Evolutionary conservation across 257 asterid genomes (phyloP), one percentile per base, ranked within the genome.

Genomic region (Fraxinus anomala): DNA sequence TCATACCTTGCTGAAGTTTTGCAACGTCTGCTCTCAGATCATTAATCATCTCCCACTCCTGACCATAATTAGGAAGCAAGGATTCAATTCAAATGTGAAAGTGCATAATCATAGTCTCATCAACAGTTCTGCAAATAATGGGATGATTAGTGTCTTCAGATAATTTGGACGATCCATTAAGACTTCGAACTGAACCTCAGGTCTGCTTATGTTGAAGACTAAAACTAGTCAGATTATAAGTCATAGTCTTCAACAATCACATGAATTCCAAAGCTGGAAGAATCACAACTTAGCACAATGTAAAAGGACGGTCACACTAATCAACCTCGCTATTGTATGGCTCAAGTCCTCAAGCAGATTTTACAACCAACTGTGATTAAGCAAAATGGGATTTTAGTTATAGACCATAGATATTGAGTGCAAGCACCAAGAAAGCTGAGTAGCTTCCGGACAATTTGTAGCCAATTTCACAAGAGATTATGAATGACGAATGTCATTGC

Each of bases 1-100:
- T 90, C 99, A 92, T 92, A 68, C 99, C 97, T 86, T 92, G 96
- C 87, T 94, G 96, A 79, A 94, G 93, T 84, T 89, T 91, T 24
- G 89, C 90, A 83, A 92, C 88, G 72, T 94, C 99, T 68, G 91
- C 76, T 83, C 90, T 92, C 80, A 94, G 83, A 86, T 94, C 98
- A 83, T 90, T 92, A 54, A 92, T 82, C 81, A 87, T 84, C 85
- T 91, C 99, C 96, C 94, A 94, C 61, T 90, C 97, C 98, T 94
- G 84, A 19, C 82, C 72, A 49, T 75, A 51, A 66, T 54, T 51
- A 79, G 70, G 65, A 59, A 17, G 19, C 75, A 74, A 23, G 16
- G 14, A 69, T 74, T 83, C 56, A 75, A 73, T n/a, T 34, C 75
- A 42, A 73, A 66, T 21, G 26, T 40, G 76, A 42, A 24, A 68